Evolutionary conservation across 2,329 filamentous ascomycete species (phyloP).

Genomic region (Phoma sp.): DNA sequence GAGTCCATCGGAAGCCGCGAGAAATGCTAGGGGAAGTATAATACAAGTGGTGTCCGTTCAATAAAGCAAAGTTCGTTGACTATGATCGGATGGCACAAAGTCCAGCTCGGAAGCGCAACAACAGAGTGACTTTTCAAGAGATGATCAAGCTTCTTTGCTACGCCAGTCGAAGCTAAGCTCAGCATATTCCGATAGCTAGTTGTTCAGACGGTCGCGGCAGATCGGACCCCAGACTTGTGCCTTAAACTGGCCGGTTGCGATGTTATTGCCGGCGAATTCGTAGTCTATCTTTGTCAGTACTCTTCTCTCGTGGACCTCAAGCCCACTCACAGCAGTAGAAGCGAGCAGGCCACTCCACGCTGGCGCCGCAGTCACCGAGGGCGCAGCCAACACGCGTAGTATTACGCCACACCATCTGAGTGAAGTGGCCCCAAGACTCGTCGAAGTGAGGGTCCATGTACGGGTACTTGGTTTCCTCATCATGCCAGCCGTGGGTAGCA

Average conservation of each 20-base stretch:
- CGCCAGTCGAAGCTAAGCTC: conserved; percentile 27
- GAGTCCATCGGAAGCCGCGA: too few species aligned
- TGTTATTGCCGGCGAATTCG: conserved; percentile 41
- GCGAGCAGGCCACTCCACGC: conserved; percentile 34
- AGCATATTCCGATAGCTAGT: conserved; percentile 23
- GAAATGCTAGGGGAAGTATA: too few species aligned
- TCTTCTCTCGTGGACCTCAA: not conserved
- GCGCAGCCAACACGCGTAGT: conserved; percentile 45
- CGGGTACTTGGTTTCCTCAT: conserved; percentile 44
- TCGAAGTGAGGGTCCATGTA: conserved; percentile 40
- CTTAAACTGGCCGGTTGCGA: conserved; percentile 36
- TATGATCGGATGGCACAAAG: not conserved
- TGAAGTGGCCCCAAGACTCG: conserved; percentile 45
- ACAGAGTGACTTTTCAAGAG: too few species aligned
- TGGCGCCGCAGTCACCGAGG: conserved; percentile 33
- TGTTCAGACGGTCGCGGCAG: conserved; percentile 31
- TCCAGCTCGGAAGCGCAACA: not conserved
- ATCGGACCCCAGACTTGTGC: conserved; percentile 42
- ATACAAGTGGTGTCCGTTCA: too few species aligned
- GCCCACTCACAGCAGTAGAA: conserved; percentile 45
- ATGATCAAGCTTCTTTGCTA: not conserved
- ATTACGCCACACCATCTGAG: conserved; percentile 49
- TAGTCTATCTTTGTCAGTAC: conserved; percentile 37
- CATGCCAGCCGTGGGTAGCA: conserved; percentile 44
- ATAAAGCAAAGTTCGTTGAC: too few species aligned